phyloP scores from a whole-genome alignment of 2,329 filamentous ascomycete species.

The Bipolaris zeicola region DNA sequence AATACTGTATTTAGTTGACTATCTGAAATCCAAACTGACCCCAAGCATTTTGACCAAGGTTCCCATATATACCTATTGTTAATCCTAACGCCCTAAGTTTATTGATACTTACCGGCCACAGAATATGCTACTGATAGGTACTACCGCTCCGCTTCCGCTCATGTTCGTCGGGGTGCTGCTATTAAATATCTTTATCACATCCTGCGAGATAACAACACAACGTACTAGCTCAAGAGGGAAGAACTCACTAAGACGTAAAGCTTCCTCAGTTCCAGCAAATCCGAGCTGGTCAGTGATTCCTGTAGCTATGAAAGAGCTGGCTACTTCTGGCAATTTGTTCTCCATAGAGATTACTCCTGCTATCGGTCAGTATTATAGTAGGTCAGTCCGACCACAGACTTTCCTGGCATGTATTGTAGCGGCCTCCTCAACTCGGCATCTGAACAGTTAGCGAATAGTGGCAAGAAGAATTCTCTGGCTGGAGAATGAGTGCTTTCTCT shows the following conservation, averaged over 20 bases:
- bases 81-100: no score
- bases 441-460: neutral
- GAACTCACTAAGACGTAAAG: conserved; percentile 1
- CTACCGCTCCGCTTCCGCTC: neutral
- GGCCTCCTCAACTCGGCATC: neutral
- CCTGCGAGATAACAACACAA: neutral
- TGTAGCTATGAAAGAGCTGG: conserved; percentile 1
- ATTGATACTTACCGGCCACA: neutral
- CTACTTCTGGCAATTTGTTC: neutral
- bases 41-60: neutral
- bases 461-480: neutral
- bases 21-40: neutral
- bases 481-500: neutral
- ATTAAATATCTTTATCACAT: neutral
- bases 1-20: neutral
- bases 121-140: neutral
- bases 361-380: neutral
- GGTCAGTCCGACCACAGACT: neutral
- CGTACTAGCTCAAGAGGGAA: neutral
- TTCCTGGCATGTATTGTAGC: neutral
- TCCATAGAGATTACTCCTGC: neutral
- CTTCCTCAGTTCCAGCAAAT: neutral
- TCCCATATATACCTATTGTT: neutral
- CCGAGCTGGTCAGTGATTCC: neutral
- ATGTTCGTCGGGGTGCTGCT: neutral